These are phyloP conservation scores for Oenanthe javanica DNA, from an alignment of 140 eudicot genomes.

Conservation along the genomic window DNA sequence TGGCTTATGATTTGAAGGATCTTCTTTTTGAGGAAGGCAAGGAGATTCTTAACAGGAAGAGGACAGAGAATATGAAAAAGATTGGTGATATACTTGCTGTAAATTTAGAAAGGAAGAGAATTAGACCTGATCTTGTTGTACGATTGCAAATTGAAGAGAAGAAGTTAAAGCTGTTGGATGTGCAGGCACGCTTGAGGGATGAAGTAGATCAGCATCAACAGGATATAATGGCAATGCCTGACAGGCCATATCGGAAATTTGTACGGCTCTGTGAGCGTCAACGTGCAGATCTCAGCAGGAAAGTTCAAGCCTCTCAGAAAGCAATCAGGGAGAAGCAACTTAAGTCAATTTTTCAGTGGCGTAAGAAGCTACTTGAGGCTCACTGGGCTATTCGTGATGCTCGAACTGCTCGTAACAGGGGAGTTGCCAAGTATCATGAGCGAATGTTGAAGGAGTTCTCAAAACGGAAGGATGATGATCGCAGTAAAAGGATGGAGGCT, in stretches of 20 bases:
- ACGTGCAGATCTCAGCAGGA: conserved; percentile 75
- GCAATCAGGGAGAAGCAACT: conserved; percentile 83
- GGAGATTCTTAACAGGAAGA: conserved; percentile 50
- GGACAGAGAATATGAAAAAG: conserved; percentile 58
- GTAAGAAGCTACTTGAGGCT: conserved; percentile 97
- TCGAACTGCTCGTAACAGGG: conserved; percentile 86
- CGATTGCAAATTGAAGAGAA: conserved; percentile 87
- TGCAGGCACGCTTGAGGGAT: conserved; percentile 74
- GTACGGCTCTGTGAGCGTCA: conserved; percentile 88
- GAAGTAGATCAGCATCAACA: conserved; percentile 86
- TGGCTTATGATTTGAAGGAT: conserved; percentile 88
- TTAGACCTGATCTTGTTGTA: conserved; percentile 78
- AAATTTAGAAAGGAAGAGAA: conserved; percentile 83
- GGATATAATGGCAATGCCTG: conserved; percentile 97
- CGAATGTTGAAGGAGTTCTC: conserved; percentile 89
- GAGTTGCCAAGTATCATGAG: conserved; percentile 96
- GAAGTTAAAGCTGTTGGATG: conserved; percentile 58
- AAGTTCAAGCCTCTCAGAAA: conserved; percentile 74
- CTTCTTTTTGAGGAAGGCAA: conserved; percentile 59
- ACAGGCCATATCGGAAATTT: conserved; percentile 83
- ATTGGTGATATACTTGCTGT: conserved; percentile 68
- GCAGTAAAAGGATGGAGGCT: conserved; percentile 91
- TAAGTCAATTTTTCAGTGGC: conserved; percentile 82
- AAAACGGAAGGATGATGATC: conserved; percentile 81
- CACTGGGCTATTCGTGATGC: conserved; percentile 99